These are phyloP conservation scores for Bathelium albidoporum DNA, from an alignment of 495 filamentous ascomycete genomes.

Conservation along the genomic window DNA sequence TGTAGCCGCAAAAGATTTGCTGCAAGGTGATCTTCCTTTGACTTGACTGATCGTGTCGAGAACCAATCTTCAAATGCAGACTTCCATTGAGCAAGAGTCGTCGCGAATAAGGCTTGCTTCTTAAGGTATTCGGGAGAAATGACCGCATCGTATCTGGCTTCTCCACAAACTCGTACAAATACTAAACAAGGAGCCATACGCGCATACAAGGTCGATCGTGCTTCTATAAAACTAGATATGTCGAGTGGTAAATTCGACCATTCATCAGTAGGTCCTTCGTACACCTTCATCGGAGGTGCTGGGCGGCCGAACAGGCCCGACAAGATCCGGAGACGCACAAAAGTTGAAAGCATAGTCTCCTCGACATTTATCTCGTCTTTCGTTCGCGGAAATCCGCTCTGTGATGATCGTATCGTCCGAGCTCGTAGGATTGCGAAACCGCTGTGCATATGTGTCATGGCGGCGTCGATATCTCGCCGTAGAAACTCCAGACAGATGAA, in stretches of 20 bases:
- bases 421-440: constrained; percentile 6
- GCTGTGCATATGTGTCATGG: constrained; percentile 6
- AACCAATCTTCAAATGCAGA: background rate
- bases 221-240: background rate
- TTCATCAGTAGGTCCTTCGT: background rate
- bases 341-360: constrained; percentile 15
- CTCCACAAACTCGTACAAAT: background rate
- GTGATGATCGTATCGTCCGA: background rate
- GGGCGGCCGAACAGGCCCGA: constrained; percentile 12
- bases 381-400: background rate
- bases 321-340: constrained; percentile 14
- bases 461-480: background rate
- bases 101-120: background rate
- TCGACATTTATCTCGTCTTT: background rate
- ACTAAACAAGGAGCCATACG: constrained; percentile 3
- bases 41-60: background rate
- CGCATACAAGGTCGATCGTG: background rate
- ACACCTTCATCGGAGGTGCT: background rate
- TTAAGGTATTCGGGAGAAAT: background rate
- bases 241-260: background rate
- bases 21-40: constrained; percentile 11
- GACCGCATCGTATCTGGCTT: background rate
- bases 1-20: constrained; percentile 15
- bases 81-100: background rate
- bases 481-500: constrained; percentile 10